Evolutionary conservation across 129 eudicot genomes (phyloP), one percentile per base, ranked within the genome.

Genomic region (Lonicera japonica): DNA sequence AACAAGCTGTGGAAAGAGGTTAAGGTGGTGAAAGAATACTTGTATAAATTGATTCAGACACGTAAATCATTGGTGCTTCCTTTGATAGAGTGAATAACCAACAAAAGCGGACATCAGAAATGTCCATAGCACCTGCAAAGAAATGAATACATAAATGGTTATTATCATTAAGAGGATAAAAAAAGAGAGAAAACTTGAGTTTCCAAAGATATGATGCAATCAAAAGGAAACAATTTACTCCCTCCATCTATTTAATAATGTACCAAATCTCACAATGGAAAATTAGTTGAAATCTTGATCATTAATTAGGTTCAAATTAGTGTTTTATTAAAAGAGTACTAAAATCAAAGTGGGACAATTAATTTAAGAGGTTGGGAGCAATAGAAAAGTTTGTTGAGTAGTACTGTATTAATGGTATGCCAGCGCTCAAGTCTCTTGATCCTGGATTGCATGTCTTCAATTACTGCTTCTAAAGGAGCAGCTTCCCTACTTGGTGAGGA

Each of bases 371-470:
- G n/a, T n/a, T n/a, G n/a, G n/a, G n/a, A n/a, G n/a, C n/a, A n/a
- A 13, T 25, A 43, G 61, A 70, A 5, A 56, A 64, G 43, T 17
- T 14, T 60, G 21, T 12, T 21, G 58, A 6, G 68, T 10, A 71
- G 60, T 85, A 88, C 99, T 2, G 99, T 88, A 53, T 88, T 92
- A 63, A 92, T 88, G 41, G 95, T 79, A 21, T 92, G 95, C 95
- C 95, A 88, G 38, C 95, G 75, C 41, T 92, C 99, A 10, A 92
- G 88, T 71, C 95, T 77, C 78, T 76, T 88, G 65, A 92, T 85
- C 75, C 99, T 82, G 11, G 95, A 75, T 61, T 92, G 99, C 89
- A 92, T 78, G 61, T 92, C 99, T 71, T 92, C 99, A 59, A 92
- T 83, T 51, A 77, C 76, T 40, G 70, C 81, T 56, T 85, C 99